Percentiles rank a stretch among this genome's conserved stretches.
Conservation (phyloP, 306 rosid species). For the Betula pendula region DNA sequence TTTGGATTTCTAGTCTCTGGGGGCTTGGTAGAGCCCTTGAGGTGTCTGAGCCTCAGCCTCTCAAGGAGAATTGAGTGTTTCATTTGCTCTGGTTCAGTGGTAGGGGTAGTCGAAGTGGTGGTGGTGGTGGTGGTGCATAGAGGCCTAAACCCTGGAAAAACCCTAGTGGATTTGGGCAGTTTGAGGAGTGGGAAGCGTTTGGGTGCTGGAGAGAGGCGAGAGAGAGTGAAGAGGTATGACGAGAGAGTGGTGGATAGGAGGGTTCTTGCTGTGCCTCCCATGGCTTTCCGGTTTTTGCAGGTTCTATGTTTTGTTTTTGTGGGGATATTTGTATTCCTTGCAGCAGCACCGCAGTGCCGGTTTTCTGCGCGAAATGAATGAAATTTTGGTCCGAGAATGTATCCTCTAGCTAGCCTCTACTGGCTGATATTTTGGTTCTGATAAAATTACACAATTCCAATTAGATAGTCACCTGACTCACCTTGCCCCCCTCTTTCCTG, state of each 20-base stretch:
- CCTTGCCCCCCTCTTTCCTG: no score
- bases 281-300: neutral
- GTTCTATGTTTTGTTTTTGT: neutral
- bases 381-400: no score
- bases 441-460: no score
- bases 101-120: neutral
- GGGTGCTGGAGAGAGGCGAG: conserved; percentile 46
- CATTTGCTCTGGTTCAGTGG: conserved; percentile 31
- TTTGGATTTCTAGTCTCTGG: conserved; percentile 20
- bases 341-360: no score
- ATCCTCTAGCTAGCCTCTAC: no score
- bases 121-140: conserved; percentile 50
- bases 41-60: conserved; percentile 67
- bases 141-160: conserved; percentile 52
- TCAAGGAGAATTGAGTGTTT: conserved; percentile 77
- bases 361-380: no score
- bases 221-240: conserved; percentile 35
- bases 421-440: no score
- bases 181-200: conserved; percentile 45
- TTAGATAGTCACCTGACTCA: no score
- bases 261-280: conserved; percentile 55
- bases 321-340: neutral
- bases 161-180: conserved; percentile 35
- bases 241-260: conserved; percentile 47
- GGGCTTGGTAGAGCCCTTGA: conserved; percentile 41